Evolutionary conservation across 148 eudicot species (phyloP), one percentile per base, ranked within the genome.

Genomic region (Nyssa sinensis): DNA sequence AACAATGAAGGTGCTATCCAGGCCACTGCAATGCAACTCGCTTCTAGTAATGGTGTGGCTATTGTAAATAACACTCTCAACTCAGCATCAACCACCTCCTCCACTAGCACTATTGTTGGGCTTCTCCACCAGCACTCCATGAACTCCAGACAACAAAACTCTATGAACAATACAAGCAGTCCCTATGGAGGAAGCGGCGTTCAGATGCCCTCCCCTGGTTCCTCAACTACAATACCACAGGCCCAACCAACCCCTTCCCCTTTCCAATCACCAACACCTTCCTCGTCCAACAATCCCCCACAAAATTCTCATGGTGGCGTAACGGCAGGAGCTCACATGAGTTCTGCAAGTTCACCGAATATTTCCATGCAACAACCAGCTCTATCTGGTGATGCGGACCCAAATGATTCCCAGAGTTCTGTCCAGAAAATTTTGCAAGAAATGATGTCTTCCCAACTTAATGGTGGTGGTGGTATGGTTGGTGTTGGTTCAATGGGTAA

Each of bases 351-450:
- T 69, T 91, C 97, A 17, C 93, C 97, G 9, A 84, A 84, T 63
- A 67, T 88, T 41, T 81, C 83, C 49, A 75, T 82, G 74, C 91
- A 87, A 55, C 89, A 82, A 72, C 82, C 88, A 1, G 73, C 85
- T 34, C 78, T 81, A 34, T 88, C 91, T 8, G 81, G 83, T 65
- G 90, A 91, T 12, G 89, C 77, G 9, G 90, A 89, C 63, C 84
- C 84, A 0, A 86, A 78, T 33, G 96, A 92, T 62, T 81, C 94
- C 21, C 94, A 92, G 72, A 90, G 91, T 73, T 92, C 97, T 14
- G 96, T 90, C 24, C 97, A 95, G 78, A 95, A 95, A 80, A 84
- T 90, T 24, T 80, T 94, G 64, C 91, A 94, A 21, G 96, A 90
- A 57, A 86, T 94, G 93, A 84, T 88, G 86, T 81, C 88, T 7